Percentiles rank a stretch among this genome's conserved stretches.
Conservation (phyloP, 352 stramenopile species). For the Phytophthora capsici region DNA sequence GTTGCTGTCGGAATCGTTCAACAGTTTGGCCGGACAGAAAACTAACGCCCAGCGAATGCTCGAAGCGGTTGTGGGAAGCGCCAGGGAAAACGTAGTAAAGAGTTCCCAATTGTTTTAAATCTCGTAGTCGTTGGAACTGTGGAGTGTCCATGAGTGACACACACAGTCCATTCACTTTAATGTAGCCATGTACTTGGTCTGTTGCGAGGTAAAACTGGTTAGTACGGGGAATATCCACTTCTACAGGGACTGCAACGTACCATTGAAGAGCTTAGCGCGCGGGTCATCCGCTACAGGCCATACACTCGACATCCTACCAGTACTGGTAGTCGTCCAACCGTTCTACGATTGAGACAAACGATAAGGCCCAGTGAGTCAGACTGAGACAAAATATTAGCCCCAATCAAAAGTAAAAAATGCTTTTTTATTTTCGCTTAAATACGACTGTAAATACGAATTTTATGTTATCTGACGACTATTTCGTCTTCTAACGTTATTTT, state of each 20-base stretch:
- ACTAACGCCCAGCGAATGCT: conserved; percentile 95
- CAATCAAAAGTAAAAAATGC: no score
- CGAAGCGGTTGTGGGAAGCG: conserved; percentile 94
- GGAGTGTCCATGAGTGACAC: conserved; percentile 91
- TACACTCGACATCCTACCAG: conserved; percentile 32
- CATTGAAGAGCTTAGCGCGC: conserved; percentile 72
- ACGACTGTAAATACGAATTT: no score
- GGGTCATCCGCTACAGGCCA: conserved; percentile 33
- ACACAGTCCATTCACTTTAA: conserved; percentile 78
- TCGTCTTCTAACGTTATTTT: no score
- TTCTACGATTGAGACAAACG: no score
- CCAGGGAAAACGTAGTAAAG: conserved; percentile 89
- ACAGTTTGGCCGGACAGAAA: conserved; percentile 93
- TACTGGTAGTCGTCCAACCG: no score
- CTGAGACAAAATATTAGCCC: no score
- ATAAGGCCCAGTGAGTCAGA: no score
- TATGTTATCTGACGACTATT: no score
- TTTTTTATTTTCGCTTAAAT: no score
- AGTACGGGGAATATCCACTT: conserved; percentile 3
- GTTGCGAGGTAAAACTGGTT: neutral
- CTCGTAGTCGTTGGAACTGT: conserved; percentile 94
- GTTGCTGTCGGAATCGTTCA: conserved; percentile 78
- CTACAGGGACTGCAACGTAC: conserved; percentile 21
- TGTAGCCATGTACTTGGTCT: conserved; percentile 88
- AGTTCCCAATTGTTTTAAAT: conserved; percentile 95